Evolutionary conservation across 1,139 yeast genomes (phyloP), one percentile per base, ranked within the genome.

Genomic region (Magnusiomyces sp.): DNA sequence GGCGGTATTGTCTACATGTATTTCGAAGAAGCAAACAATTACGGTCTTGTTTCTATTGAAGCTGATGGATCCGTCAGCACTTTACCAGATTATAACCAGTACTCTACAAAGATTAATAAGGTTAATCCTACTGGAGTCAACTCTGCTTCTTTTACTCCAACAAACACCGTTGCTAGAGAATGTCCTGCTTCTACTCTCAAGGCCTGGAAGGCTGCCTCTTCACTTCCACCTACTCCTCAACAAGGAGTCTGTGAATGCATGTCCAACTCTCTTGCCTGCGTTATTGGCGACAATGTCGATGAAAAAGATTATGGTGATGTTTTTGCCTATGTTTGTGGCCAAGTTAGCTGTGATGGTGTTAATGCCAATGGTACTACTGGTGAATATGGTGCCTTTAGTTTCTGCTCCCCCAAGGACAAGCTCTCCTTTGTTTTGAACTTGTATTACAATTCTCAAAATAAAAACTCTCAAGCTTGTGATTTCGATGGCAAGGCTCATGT

Each of bases 1-100:
- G 99, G 99, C 10, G 99, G 98, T 0, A 73, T 92, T 53, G 95
- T 88, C 2, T 94, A 94, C 66, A 97, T 92, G 67, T 94, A 77
- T 68, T 78, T 92, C 10, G 88, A 89, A 65, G 97, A 88, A 62
- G 78, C 81, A 23, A 88, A 88, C 66, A 80, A 85, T 62, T 92
- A 92, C 69, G 98, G 99, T 0, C 71, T 94, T 39, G 95, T 92
- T 34, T 31, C 51, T 27, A 38, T 52, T 19, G 11, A 17, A 5
- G 69, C 70, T 52, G 71, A 68, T 56, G 70, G 68, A 52, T 75
- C 76, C 56, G 80, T 81, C 69, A 70, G 79, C 51, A 71, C 76
- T 50, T 66, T 87, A 64, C 68, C 62, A n/a, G 90, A 83, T 67
- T 83, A 71, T 69, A 74, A 65, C 55, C 80, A 80, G 64, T 72